Evolutionary conservation across 306 rosid species (phyloP).

Genomic region (Vachellia pachyceras): DNA sequence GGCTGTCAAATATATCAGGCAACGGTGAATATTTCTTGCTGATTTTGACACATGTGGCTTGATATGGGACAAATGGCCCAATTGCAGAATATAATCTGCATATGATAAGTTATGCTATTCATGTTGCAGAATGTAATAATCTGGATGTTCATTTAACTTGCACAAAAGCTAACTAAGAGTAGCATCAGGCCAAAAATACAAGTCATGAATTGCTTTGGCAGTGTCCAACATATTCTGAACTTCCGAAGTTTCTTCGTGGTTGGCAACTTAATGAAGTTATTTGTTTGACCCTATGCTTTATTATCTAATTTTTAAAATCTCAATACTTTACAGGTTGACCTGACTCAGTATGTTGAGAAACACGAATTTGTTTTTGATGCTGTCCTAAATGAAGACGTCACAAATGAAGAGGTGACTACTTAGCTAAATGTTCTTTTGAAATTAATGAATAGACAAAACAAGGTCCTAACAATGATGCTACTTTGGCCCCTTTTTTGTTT

Average conservation of each 20-base stretch:
- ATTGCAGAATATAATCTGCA: not conserved
- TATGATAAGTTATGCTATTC: not conserved
- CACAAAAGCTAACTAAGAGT: not conserved
- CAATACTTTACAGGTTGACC: conserved; percentile 78
- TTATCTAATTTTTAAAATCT: conserved; percentile 34
- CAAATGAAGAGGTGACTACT: conserved; percentile 88
- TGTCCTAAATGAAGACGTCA: conserved; percentile 94
- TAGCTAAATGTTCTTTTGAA: conserved; percentile 30
- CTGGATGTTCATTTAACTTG: not conserved
- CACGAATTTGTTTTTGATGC: conserved; percentile 99
- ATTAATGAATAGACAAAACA: conserved; percentile 10
- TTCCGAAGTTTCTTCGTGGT: not conserved
- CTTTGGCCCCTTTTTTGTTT: conserved; percentile 10
- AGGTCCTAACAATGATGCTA: conserved; percentile 30
- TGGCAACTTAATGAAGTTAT: not conserved
- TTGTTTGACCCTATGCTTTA: conserved; percentile 24
- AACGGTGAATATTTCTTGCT: conserved; percentile 16
- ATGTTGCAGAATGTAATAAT: conserved; percentile 16
- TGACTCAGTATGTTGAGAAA: conserved; percentile 91
- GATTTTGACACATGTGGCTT: conserved; percentile 18
- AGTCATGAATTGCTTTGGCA: not conserved
- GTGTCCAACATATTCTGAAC: not conserved
- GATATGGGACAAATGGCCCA: conserved; percentile 20
- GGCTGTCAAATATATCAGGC: conserved; percentile 22
- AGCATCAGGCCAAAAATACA: not conserved